These are phyloP conservation scores for Rhododendron kiyosumense DNA, from an alignment of 148 eudicot species.

Conservation along the genomic window DNA sequence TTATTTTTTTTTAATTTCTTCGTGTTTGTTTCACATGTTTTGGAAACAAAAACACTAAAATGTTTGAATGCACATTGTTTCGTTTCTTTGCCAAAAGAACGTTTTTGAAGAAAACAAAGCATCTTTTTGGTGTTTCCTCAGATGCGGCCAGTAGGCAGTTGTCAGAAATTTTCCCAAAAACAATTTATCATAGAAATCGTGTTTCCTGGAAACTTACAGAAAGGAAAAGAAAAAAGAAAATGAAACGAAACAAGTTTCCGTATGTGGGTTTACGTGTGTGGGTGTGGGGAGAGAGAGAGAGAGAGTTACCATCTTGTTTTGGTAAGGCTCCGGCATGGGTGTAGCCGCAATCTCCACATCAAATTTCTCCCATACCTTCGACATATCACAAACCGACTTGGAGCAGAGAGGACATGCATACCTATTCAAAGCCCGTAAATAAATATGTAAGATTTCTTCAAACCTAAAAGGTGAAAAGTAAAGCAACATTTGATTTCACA, in stretches of 20 bases:
- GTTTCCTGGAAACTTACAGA: not conserved
- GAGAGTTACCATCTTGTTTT: conserved; percentile 53
- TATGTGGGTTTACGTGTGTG: not conserved
- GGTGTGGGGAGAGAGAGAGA: conserved; percentile 4
- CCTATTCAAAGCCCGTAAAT: conserved; percentile 28
- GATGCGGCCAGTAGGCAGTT: not conserved
- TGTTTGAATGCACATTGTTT: not conserved
- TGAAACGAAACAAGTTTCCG: not conserved
- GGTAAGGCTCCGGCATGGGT: conserved; percentile 73
- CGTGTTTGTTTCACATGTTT: not conserved
- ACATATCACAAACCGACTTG: conserved; percentile 93
- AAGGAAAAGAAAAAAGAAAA: not conserved
- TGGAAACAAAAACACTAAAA: not conserved
- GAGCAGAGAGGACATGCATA: conserved; percentile 93
- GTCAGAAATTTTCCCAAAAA: not conserved
- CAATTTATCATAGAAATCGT: not conserved
- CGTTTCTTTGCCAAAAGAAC: not conserved
- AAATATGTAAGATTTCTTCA: not conserved
- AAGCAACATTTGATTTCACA: not conserved
- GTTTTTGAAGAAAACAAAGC: not conserved
- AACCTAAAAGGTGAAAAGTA: not conserved
- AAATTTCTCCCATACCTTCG: conserved; percentile 79
- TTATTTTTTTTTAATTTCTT: not conserved
- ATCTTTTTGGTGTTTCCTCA: not conserved
- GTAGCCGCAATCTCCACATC: conserved; percentile 84